A percentile compares a stretch with the other conserved stretches of the same genome.
phyloP scores from a whole-genome alignment of 371 early-diverging fungal species.

The Dinochytrium kinnereticum region DNA sequence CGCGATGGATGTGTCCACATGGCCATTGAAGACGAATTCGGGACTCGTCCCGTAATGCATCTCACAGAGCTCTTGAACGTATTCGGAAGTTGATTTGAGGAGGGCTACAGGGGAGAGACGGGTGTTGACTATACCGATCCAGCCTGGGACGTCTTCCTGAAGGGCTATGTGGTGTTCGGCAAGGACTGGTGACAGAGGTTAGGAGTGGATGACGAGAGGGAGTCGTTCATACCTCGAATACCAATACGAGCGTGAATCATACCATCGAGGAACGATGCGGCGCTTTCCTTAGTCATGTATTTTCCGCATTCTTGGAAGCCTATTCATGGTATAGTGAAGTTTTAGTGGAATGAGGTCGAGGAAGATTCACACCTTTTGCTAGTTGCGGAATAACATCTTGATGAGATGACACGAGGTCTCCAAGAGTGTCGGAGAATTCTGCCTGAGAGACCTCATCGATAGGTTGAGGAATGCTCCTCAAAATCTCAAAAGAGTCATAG shows the following conservation, averaged over 20 bases:
- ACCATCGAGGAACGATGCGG: conserved; percentile 80
- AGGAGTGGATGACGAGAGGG: neutral
- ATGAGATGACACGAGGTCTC: conserved; percentile 74
- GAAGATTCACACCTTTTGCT: conserved; percentile 65
- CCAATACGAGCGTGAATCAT: conserved; percentile 94
- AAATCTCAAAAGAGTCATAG: conserved; percentile 76
- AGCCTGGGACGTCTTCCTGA: conserved; percentile 63
- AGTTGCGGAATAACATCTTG: conserved; percentile 84
- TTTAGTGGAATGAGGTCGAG: neutral
- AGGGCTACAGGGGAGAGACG: conserved; percentile 70
- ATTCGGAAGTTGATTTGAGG: conserved; percentile 68
- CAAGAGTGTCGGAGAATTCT: conserved; percentile 69
- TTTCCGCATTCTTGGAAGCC: conserved; percentile 86
- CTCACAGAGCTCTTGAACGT: conserved; percentile 88
- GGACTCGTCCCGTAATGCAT: conserved; percentile 89
- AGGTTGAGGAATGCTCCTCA: conserved; percentile 61
- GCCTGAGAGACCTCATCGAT: conserved; percentile 54
- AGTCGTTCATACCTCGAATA: conserved; percentile 67
- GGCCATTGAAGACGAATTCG: conserved; percentile 75
- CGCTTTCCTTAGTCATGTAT: conserved; percentile 80
- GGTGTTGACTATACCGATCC: conserved; percentile 90
- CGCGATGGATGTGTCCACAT: conserved; percentile 74
- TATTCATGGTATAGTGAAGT: conserved; percentile 30
- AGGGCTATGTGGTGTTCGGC: conserved; percentile 94
- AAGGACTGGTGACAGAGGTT: conserved; percentile 37